These are phyloP conservation scores for Talaromyces proteolyticus DNA, from an alignment of 495 filamentous ascomycete species.

Conservation along the genomic window DNA sequence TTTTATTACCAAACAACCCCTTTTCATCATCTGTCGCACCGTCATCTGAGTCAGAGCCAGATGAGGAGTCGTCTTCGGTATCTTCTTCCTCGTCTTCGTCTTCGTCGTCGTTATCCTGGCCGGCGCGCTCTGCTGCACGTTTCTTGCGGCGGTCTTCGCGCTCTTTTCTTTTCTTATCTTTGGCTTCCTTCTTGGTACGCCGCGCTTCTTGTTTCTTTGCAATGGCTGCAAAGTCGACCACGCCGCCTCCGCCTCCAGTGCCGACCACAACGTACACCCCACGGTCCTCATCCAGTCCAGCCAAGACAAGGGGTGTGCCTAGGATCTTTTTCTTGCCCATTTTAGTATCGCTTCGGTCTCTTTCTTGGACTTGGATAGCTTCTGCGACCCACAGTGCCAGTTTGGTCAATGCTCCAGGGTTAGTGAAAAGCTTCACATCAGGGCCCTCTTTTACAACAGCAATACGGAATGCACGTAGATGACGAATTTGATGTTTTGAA, in stretches of 20 bases:
- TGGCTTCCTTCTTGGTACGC: slow-evolving; percentile 52
- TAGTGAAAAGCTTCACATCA: slow-evolving; percentile 81
- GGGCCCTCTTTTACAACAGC: slow-evolving; percentile 93
- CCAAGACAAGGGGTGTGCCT: slow-evolving; percentile 83
- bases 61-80: slow-evolving; percentile 37
- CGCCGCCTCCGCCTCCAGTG: slow-evolving; percentile 66
- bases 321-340: slow-evolving; percentile 49
- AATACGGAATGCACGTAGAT: slow-evolving; percentile 88
- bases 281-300: slow-evolving; percentile 78
- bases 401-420: slow-evolving; percentile 88
- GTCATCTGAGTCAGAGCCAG: slow-evolving; percentile 52
- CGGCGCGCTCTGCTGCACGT: slow-evolving; percentile 35
- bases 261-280: slow-evolving; percentile 91
- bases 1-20: slow-evolving; percentile 45
- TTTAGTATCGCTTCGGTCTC: slow-evolving; percentile 64
- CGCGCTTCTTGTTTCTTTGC: slow-evolving; percentile 61
- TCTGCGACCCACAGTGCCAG: slow-evolving; percentile 91
- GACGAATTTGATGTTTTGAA: slow-evolving; percentile 88
- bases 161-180: slow-evolving; percentile 54
- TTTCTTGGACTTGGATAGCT: slow-evolving; percentile 84
- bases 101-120: slow-evolving; percentile 45
- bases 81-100: slow-evolving; percentile 56
- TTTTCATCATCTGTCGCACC: slow-evolving; percentile 59
- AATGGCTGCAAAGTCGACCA: slow-evolving; percentile 55
- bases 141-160: slow-evolving; percentile 51